Evolutionary conservation across 176 grass and related monocot species (phyloP), one percentile per base, ranked within the genome.

Genomic region (Triticum monococcum): DNA sequence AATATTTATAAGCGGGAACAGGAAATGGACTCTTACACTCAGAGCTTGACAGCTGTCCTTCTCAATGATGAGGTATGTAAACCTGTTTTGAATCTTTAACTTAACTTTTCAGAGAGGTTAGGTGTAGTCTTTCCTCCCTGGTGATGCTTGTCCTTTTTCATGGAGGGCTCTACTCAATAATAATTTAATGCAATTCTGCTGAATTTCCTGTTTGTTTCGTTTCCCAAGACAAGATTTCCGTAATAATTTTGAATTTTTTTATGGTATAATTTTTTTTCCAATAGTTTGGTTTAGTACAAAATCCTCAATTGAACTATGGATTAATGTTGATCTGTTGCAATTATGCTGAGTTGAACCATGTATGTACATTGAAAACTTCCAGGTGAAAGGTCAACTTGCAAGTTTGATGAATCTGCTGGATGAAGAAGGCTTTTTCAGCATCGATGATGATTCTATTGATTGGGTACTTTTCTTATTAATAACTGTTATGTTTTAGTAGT

Each of bases 51-150:
- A 83, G n/a, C 4, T 38, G 8, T 83, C 28, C 12, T 72, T 2
- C 8, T 72, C 9, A 83, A 71, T 72, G 81, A 83, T 11, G 12
- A 72, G 81, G 81, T 83, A 72, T 60, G 68, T 12, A 32, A 48
- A 25, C 41, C n/a, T 52, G 12, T 23, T 12, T 13, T 52, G 5
- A 12, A 32, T 45, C 31, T 52, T 52, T n/a, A 68, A 16, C 61
- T 48, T 32, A 25, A 41, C 23, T 62, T 81, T n/a, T 67, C 24
- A 67, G 65, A 41, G 67, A 81, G 46, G 26, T 3, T 12, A 33
- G 37, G 9, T 80, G 16, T 52, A 64, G 20, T 10, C 1, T 22
- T 64, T 10, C 24, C 23, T n/a, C 61, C 61, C 20, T 64, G n/a
- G 20, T 23, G 52, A 56, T 64, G 23, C 3, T 64, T 64, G 61